A percentile compares a stretch with the other conserved stretches of the same genome.
Evolutionary conservation across 176 grass and related monocot species (phyloP).

Genomic region (Aegilops sharonensis): DNA sequence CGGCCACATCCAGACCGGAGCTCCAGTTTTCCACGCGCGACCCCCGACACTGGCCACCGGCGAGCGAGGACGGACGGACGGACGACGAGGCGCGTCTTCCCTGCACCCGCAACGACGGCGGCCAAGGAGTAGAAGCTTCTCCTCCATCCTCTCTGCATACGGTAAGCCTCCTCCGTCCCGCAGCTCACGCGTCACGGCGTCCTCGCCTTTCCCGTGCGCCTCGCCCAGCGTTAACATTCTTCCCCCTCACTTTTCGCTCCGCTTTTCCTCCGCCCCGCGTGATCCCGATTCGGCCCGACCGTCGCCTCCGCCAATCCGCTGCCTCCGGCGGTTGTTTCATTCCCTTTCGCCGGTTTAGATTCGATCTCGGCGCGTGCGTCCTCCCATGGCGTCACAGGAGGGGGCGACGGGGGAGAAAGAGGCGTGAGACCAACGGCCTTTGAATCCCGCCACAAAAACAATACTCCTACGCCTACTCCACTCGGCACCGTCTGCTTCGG

Average conservation of each 20-base stretch:
- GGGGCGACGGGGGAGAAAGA: background rate
- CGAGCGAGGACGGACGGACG: no score
- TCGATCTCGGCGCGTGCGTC: background rate
- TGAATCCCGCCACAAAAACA: background rate
- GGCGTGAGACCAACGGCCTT: slow-evolving; percentile 17
- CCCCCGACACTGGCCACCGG: background rate
- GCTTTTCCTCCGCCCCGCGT: background rate
- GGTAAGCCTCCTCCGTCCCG: background rate
- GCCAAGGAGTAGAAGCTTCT: background rate
- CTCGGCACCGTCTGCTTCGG: background rate
- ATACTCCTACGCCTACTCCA: background rate
- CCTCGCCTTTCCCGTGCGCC: background rate
- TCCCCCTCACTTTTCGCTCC: background rate
- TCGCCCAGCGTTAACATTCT: background rate
- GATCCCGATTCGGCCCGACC: background rate
- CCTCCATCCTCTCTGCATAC: background rate
- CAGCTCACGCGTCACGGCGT: no score
- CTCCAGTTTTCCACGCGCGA: no score
- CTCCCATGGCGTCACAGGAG: background rate
- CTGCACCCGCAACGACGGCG: background rate
- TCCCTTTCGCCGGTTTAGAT: background rate
- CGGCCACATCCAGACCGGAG: background rate
- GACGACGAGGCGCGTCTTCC: background rate
- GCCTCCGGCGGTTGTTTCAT: background rate
- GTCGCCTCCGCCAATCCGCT: background rate